Conservation (phyloP, 306 rosid genomes). For the Canavalia gladiata region DNA sequence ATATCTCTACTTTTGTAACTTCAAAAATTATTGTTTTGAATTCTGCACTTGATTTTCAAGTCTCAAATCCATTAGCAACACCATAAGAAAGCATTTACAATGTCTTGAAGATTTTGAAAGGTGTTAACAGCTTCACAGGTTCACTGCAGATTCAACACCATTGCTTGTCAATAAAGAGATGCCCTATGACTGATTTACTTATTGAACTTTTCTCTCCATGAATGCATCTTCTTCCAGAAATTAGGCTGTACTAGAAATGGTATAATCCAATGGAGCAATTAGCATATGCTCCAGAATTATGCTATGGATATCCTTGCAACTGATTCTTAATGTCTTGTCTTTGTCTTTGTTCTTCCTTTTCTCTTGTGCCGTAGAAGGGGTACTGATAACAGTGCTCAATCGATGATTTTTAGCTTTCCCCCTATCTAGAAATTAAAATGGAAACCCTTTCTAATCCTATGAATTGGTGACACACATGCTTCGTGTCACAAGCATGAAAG, state of each 20-base stretch:
- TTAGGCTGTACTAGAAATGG: neutral
- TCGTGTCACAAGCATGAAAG: neutral
- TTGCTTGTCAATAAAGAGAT: conserved; percentile 39
- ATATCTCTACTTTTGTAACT: neutral
- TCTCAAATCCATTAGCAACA: too few relatives aligned
- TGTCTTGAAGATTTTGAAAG: too few relatives aligned
- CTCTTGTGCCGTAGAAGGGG: neutral
- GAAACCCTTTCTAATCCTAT: neutral
- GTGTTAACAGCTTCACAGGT: too few relatives aligned
- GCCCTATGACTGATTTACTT: conserved; percentile 46
- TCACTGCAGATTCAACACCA: neutral
- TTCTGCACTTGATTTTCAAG: too few relatives aligned
- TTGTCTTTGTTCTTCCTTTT: neutral
- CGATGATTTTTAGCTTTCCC: neutral
- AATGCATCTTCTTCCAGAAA: too few relatives aligned
- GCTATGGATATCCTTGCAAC: neutral
- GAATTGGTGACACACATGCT: neutral
- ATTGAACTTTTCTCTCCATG: neutral
- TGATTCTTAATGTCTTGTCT: neutral
- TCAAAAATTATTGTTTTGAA: neutral
- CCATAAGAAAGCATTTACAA: too few relatives aligned
- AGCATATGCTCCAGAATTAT: neutral
- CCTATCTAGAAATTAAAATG: neutral
- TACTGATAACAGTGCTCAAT: neutral
- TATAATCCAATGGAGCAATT: neutral